phyloP scores from a whole-genome alignment of 2,329 filamentous ascomycete species.

The Aspergillus ustus region DNA sequence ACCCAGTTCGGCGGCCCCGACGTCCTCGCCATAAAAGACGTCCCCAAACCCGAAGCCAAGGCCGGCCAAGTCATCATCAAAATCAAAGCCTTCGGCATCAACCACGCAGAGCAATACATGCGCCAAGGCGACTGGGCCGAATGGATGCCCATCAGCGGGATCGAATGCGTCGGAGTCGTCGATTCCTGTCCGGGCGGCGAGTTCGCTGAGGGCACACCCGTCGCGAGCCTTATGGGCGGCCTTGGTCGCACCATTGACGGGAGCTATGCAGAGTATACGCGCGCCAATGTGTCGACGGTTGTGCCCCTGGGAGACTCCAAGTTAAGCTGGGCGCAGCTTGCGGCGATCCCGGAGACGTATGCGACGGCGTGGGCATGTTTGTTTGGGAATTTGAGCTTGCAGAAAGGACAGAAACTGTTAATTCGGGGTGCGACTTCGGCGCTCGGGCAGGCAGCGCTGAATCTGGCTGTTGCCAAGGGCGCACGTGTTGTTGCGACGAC shows the following conservation, averaged over 20 bases:
- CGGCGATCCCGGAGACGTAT: conserved; percentile 48
- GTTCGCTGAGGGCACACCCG: conserved; percentile 38
- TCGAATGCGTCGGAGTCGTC: conserved; percentile 48
- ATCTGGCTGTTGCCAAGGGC: conserved; percentile 42
- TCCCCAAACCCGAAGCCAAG: conserved; percentile 3
- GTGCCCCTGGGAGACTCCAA: conserved; percentile 21
- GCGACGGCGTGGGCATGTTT: conserved; percentile 47
- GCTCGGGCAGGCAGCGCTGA: conserved; percentile 47
- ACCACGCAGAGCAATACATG: conserved; percentile 20
- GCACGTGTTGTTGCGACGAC: conserved; percentile 48
- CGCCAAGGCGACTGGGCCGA: conserved; percentile 18
- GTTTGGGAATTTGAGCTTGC: conserved; percentile 43
- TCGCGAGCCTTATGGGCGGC: conserved; percentile 50
- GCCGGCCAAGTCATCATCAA: conserved; percentile 10
- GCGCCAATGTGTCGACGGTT: conserved; percentile 41
- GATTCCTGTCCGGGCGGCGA: conserved; percentile 40
- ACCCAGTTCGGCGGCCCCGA: conserved; percentile 8
- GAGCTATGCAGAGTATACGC: conserved; percentile 47
- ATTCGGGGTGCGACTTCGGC: conserved; percentile 50
- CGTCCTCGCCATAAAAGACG: conserved; percentile 7
- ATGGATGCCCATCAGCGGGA: conserved; percentile 18
- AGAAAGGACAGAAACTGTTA: conserved; percentile 40
- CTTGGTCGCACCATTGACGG: conserved; percentile 46
- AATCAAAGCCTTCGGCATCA: conserved; percentile 15
- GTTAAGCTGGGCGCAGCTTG: conserved; percentile 44